A percentile compares a stretch with the other conserved stretches of the same genome.
Evolutionary conservation across 768 basidiomycete genomes (phyloP).

Genomic region (Phanerochaete carnosa): DNA sequence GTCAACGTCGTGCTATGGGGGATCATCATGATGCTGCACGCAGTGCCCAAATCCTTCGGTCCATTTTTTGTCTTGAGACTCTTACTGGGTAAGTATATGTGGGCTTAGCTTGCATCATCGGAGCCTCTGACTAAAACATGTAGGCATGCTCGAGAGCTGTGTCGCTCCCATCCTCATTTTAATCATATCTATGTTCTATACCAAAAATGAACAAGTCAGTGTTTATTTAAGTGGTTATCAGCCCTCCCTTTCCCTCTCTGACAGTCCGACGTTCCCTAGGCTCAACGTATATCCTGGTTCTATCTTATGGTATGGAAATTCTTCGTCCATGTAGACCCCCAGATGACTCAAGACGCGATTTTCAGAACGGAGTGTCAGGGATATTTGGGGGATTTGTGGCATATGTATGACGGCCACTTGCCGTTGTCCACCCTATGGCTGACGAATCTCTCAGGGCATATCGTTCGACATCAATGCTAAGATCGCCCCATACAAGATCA

Average conservation of each 20-base stretch:
- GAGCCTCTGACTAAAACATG: background rate
- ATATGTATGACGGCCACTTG: slow-evolving; percentile 29
- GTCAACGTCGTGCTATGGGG: slow-evolving; percentile 62
- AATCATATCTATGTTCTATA: slow-evolving; percentile 66
- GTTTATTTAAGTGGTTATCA: background rate
- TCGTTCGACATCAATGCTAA: slow-evolving; percentile 46
- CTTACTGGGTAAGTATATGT: slow-evolving; percentile 43
- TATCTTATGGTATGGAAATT: slow-evolving; percentile 53
- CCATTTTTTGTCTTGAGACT: slow-evolving; percentile 63
- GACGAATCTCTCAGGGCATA: slow-evolving; percentile 32
- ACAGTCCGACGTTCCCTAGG: slow-evolving; percentile 28
- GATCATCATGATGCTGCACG: slow-evolving; percentile 54
- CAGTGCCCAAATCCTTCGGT: slow-evolving; percentile 52
- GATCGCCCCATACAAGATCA: slow-evolving; percentile 57
- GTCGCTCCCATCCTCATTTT: slow-evolving; percentile 61
- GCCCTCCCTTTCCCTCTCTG: background rate
- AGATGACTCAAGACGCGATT: background rate
- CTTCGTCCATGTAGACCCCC: background rate
- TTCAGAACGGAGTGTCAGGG: slow-evolving; percentile 37
- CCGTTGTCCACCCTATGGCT: background rate
- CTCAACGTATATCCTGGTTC: slow-evolving; percentile 59
- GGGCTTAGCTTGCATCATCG: background rate
- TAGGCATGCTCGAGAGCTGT: slow-evolving; percentile 67
- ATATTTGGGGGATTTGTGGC: slow-evolving; percentile 64
- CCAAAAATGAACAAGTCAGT: slow-evolving; percentile 58